Evolutionary conservation across 805 yeast species (phyloP).

Genomic region (Lachancea thermotolerans): DNA sequence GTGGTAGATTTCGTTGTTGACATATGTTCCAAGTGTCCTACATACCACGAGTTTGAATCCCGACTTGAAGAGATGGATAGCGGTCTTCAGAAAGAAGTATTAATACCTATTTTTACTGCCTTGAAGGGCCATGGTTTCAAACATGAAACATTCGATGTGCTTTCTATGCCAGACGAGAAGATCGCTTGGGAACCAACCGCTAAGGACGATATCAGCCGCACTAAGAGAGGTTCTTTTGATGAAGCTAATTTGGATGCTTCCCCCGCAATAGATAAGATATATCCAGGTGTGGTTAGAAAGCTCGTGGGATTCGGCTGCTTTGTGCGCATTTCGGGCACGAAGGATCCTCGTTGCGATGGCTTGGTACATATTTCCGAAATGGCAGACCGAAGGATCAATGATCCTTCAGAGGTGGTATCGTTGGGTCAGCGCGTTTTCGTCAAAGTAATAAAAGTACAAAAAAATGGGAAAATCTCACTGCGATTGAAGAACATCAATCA

Average conservation of each 20-base stretch:
- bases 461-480: constrained; percentile 47
- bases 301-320: constrained; percentile 75
- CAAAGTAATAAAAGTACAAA: constrained; percentile 41
- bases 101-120: constrained; percentile 9
- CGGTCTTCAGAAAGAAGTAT: constrained; percentile 13
- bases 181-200: constrained; percentile 16
- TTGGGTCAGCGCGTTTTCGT: constrained; percentile 60
- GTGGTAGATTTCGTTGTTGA: constrained; percentile 22
- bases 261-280: constrained; percentile 40
- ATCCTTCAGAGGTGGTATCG: constrained; percentile 53
- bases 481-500: constrained; percentile 73
- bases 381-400: constrained; percentile 39
- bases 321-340: constrained; percentile 42
- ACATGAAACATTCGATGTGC: constrained; percentile 5
- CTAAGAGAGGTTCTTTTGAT: constrained; percentile 5
- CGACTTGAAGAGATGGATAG: constrained; percentile 21
- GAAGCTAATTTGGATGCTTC: constrained; percentile 5
- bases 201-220: neutral
- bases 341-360: constrained; percentile 40
- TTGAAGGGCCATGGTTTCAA: neutral
- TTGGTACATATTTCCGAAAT: constrained; percentile 75
- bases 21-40: constrained; percentile 11
- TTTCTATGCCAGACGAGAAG: constrained; percentile 17
- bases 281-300: constrained; percentile 54
- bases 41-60: constrained; percentile 9